Evolutionary conservation across 345 rosid species (phyloP).

Genomic region (Erucastrum elatum): DNA sequence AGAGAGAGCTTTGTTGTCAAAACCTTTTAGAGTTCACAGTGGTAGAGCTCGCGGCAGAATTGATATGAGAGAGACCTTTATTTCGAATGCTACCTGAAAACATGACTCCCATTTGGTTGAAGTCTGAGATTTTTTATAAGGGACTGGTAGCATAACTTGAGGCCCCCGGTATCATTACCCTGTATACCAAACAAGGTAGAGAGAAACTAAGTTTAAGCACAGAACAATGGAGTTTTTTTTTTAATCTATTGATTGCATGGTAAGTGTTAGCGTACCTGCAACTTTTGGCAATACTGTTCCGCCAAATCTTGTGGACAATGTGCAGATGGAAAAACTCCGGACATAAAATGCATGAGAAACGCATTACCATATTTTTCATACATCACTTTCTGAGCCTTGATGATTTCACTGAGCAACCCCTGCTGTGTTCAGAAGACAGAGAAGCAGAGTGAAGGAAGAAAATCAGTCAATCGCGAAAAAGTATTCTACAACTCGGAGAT

Average conservation of each 20-base stretch:
- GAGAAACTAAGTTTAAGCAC: slow-evolving; percentile 14
- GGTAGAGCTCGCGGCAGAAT: slow-evolving; percentile 11
- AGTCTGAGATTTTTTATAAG: slow-evolving; percentile 67
- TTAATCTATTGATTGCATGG: neutral
- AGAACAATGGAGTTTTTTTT: neutral
- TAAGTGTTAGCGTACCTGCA: slow-evolving; percentile 59
- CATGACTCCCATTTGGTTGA: slow-evolving; percentile 77
- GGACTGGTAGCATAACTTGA: slow-evolving; percentile 70
- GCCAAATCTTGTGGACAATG: slow-evolving; percentile 71
- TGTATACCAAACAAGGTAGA: slow-evolving; percentile 36
- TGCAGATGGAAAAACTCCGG: slow-evolving; percentile 54
- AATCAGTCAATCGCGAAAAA: neutral
- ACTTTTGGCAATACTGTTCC: slow-evolving; percentile 78
- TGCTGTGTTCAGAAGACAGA: slow-evolving; percentile 55
- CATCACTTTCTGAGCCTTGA: slow-evolving; percentile 87
- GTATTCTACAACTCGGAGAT: neutral
- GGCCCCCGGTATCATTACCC: slow-evolving; percentile 69
- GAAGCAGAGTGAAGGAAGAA: slow-evolving; percentile 18
- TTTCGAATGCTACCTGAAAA: slow-evolving; percentile 71
- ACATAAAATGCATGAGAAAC: slow-evolving; percentile 62
- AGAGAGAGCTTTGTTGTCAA: neutral
- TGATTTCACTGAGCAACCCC: slow-evolving; percentile 80
- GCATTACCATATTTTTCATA: slow-evolving; percentile 85
- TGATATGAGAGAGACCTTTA: slow-evolving; percentile 6
- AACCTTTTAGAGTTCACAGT: slow-evolving; percentile 15